These are phyloP conservation scores for Asparagopsis taxiformis DNA, from an alignment of 31 red algal genomes.

Conservation along the genomic window DNA sequence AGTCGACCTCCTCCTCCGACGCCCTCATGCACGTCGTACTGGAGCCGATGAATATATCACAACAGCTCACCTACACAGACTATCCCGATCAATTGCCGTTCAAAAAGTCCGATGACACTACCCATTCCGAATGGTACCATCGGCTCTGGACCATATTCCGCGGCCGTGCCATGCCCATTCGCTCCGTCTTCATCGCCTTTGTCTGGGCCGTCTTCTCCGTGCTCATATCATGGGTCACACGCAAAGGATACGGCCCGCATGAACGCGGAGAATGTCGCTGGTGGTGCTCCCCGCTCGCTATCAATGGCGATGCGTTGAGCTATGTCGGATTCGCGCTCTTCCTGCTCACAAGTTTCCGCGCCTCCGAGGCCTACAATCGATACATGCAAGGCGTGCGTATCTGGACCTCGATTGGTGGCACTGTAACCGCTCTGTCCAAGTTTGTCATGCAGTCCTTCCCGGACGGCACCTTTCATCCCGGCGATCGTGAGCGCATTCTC, in stretches of 20 bases:
- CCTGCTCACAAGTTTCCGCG: constrained; percentile 62
- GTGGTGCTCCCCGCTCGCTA: constrained; percentile 62
- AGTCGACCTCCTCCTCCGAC: background rate
- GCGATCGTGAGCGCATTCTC: constrained; percentile 60
- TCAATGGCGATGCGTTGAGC: constrained; percentile 46
- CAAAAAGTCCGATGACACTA: constrained; percentile 24
- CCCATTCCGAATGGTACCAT: constrained; percentile 15
- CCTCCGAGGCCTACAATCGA: constrained; percentile 46
- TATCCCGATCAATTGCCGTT: constrained; percentile 20
- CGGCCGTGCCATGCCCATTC: constrained; percentile 55
- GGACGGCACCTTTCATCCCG: constrained; percentile 38
- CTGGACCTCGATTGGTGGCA: constrained; percentile 53
- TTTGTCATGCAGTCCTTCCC: constrained; percentile 55
- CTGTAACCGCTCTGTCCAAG: constrained; percentile 42
- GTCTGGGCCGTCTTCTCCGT: constrained; percentile 26
- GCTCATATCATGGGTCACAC: constrained; percentile 29
- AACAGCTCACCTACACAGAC: constrained; percentile 29
- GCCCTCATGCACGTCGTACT: background rate
- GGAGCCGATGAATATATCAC: too few species aligned
- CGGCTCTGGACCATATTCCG: constrained; percentile 16
- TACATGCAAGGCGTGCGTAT: constrained; percentile 59
- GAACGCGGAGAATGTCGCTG: constrained; percentile 40
- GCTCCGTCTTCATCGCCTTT: constrained; percentile 15
- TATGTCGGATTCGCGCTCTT: constrained; percentile 69
- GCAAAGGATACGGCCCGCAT: constrained; percentile 29